A percentile compares a stretch with the other conserved stretches of the same genome.
phyloP scores from a whole-genome alignment of 768 basidiomycete species.

The Leccinum variicolor region DNA sequence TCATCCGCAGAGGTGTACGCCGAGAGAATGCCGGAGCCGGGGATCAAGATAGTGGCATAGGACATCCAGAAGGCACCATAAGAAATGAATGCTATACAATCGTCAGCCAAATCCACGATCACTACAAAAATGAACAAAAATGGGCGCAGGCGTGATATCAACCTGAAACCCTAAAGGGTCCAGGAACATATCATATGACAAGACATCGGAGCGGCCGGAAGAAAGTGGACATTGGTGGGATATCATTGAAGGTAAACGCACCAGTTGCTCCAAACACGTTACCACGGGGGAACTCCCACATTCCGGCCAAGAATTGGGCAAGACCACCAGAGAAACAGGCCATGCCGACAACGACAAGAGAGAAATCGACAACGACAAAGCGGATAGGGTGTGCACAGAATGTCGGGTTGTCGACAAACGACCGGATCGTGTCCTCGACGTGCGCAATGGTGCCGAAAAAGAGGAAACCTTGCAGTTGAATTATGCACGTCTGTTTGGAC shows the following conservation, averaged over 20 bases:
- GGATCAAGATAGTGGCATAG: slow-evolving; percentile 69
- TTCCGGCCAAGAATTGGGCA: slow-evolving; percentile 81
- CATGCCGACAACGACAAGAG: slow-evolving; percentile 86
- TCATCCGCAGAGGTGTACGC: slow-evolving; percentile 46
- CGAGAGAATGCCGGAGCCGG: slow-evolving; percentile 55
- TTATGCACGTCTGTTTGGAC: slow-evolving; percentile 84
- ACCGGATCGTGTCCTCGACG: slow-evolving; percentile 85
- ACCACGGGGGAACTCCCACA: slow-evolving; percentile 78
- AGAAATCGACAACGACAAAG: slow-evolving; percentile 86
- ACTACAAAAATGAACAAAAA: no score
- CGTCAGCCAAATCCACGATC: slow-evolving; percentile 1
- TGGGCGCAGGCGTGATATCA: not conserved
- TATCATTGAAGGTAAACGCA: slow-evolving; percentile 33
- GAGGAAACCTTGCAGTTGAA: slow-evolving; percentile 88
- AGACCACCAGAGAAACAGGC: slow-evolving; percentile 83
- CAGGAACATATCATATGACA: not conserved
- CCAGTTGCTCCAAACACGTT: slow-evolving; percentile 74
- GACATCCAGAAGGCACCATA: slow-evolving; percentile 92
- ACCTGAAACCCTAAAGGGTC: no score
- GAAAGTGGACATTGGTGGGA: not conserved
- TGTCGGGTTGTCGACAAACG: slow-evolving; percentile 62
- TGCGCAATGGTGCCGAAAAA: slow-evolving; percentile 92
- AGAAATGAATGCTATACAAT: slow-evolving; percentile 61
- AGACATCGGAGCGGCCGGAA: not conserved
- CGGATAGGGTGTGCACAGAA: slow-evolving; percentile 78